Evolutionary conservation across 2,329 filamentous ascomycete species (phyloP).

Genomic region (Alternaria ventricosa): DNA sequence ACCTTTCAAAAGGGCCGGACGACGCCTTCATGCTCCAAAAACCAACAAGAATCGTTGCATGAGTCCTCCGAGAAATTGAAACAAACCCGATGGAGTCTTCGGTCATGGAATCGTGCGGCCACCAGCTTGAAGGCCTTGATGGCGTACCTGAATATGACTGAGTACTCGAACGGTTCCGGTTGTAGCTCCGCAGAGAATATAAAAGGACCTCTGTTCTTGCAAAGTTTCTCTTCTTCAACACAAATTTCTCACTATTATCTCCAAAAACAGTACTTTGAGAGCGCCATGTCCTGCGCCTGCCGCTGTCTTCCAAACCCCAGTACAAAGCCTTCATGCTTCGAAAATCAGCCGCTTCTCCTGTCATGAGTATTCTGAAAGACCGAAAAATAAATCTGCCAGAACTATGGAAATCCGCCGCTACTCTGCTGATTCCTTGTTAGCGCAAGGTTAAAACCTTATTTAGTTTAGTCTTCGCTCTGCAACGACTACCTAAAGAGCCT

Average conservation of each 20-base stretch:
- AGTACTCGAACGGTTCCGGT: accelerated
- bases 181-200: not conserved
- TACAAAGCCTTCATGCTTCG: not conserved
- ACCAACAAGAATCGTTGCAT: accelerated
- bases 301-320: not conserved
- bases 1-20: accelerated
- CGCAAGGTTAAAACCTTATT: not conserved
- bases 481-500: not conserved
- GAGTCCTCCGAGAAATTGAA: not conserved
- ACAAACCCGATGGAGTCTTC: not conserved
- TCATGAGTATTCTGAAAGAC: not conserved
- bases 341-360: not conserved
- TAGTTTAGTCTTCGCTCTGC: not conserved
- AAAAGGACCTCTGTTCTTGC: not conserved
- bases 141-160: not conserved
- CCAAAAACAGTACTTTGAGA: too few relatives aligned
- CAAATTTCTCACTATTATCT: not conserved
- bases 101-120: not conserved
- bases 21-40: not conserved
- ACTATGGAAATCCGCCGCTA: not conserved
- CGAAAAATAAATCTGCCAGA: accelerated
- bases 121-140: not conserved
- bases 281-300: not conserved
- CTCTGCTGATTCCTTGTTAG: not conserved
- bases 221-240: not conserved